These are phyloP conservation scores for Lipomyces yamanashiensis DNA, from an alignment of 805 yeast species.

Conservation along the genomic window DNA sequence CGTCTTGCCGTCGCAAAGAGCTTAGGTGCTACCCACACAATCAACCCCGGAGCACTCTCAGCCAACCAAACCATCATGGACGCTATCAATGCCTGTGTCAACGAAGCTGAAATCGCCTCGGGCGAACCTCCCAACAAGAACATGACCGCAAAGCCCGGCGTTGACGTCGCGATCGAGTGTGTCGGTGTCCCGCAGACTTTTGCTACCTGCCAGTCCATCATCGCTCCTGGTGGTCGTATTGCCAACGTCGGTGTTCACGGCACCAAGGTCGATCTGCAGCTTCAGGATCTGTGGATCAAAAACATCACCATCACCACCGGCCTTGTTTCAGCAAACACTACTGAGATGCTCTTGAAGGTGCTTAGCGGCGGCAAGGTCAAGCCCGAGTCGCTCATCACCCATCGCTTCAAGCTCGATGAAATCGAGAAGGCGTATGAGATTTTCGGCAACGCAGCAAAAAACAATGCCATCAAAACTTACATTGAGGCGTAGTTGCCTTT, in stretches of 20 bases:
- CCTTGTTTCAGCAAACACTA: conserved; percentile 29
- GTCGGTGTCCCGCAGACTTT: conserved; percentile 30
- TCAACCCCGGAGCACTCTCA: conserved; percentile 23
- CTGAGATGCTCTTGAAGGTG: conserved; percentile 26
- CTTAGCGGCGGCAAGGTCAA: conserved; percentile 30
- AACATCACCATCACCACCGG: conserved; percentile 33
- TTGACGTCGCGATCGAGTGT: conserved; percentile 36
- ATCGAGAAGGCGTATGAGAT: conserved; percentile 28
- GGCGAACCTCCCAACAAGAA: conserved; percentile 11
- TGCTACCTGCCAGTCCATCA: conserved; percentile 27
- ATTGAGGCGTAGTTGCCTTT: conserved; percentile 26
- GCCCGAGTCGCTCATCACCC: conserved; percentile 33
- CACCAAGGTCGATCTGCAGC: conserved; percentile 21
- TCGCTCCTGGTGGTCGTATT: conserved; percentile 33
- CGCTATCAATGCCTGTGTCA: conserved; percentile 11
- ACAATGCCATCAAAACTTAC: conserved; percentile 31
- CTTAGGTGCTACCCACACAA: conserved; percentile 27
- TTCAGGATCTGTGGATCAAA: conserved; percentile 29
- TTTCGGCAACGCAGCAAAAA: conserved; percentile 35
- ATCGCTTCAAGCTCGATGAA: conserved; percentile 33
- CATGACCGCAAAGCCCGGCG: conserved; percentile 30
- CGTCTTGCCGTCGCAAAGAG: conserved; percentile 29
- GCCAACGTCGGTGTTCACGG: conserved; percentile 36
- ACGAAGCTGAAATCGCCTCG: conserved; percentile 3
- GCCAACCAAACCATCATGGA: conserved; percentile 17